A percentile compares a stretch with the other conserved stretches of the same genome.
phyloP scores from a whole-genome alignment of 805 yeast genomes.

The Wickerhamomyces bovis region DNA sequence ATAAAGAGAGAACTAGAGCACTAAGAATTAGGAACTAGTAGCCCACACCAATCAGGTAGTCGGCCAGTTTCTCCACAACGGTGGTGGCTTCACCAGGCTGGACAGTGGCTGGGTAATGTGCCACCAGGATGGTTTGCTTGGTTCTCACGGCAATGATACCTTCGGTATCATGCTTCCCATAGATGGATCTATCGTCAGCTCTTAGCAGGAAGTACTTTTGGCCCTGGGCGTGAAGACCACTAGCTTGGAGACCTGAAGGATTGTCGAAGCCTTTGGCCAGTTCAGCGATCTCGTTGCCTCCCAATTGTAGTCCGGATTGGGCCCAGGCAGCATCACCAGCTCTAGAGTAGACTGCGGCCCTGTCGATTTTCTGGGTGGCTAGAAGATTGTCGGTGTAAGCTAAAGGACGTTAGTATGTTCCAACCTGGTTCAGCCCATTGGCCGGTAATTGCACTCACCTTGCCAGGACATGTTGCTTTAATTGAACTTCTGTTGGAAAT shows the following conservation, averaged over 20 bases:
- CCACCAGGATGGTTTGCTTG: conserved; percentile 84
- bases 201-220: conserved; percentile 82
- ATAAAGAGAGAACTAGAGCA: background rate
- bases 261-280: conserved; percentile 77
- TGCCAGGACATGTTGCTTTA: conserved; percentile 39
- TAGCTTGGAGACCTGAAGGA: conserved; percentile 72
- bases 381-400: conserved; percentile 94
- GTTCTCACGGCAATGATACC: conserved; percentile 92
- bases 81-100: conserved; percentile 94
- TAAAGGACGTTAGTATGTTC: conserved; percentile 25
- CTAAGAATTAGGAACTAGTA: conserved; percentile 38
- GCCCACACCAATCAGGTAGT: conserved; percentile 82
- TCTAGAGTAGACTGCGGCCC: conserved; percentile 87
- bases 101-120: conserved; percentile 89
- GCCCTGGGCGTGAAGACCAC: conserved; percentile 80
- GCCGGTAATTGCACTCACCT: conserved; percentile 27
- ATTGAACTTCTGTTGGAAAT: background rate
- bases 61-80: conserved; percentile 93
- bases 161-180: conserved; percentile 85
- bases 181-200: conserved; percentile 89
- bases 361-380: conserved; percentile 83
- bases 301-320: conserved; percentile 58
- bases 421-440: no score
- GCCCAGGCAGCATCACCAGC: conserved; percentile 98
- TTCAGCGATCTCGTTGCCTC: conserved; percentile 63